Base-by-base conservation (phyloP, 176 grass and related monocot species). In the Eragrostis nindensis region DNA sequence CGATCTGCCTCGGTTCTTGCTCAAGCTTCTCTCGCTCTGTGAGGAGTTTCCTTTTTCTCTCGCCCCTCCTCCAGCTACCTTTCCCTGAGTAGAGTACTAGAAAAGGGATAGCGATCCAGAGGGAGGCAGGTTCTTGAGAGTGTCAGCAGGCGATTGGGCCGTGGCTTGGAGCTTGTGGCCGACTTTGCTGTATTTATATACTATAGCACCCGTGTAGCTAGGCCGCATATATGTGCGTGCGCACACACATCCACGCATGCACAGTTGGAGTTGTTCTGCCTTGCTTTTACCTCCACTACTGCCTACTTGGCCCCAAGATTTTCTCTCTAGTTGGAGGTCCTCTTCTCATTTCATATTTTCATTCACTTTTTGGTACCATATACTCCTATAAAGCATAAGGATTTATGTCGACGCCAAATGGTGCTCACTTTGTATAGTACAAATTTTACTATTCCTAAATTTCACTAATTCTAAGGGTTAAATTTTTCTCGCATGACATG, bases 111-210 rank as follows among this genome's bases (percentile, higher is more conserved):
- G 83, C 78, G 66, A 67, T 81, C 72, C 83, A 73, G 50, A 71
- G 47, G 38, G 64, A 56, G 83, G 57, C 53, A 76, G 71, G 79
- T 82, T 86, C 83, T 82, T 68, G 78, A 68, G 88, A 83, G 88
- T 90, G 88, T 66, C 88, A 79, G 61, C 62, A 39, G 74, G 32
- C 77, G 83, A 90, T 83, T 86, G 88, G 83, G 68, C 78, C 71
- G 53, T 76, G 71, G 29, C 27, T 52, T 73, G 68, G 74, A 88
- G 49, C 66, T 79, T 66, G 60, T 83, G 88, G 83, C 79, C 83
- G 83, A 82, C 88, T 83, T 79, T 83, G 61, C 42, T 24, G 11
- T 73, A 73, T 90, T 82, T 84, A 76, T 89, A 85, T 84, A 74
- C 17, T 10, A n/a, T n/a, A 19, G 57, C 71, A 54, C 78, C 53